Percentiles rank a stretch among this genome's conserved stretches.
Conservation (phyloP, 345 rosid genomes). For the Corchorus olitorius region DNA sequence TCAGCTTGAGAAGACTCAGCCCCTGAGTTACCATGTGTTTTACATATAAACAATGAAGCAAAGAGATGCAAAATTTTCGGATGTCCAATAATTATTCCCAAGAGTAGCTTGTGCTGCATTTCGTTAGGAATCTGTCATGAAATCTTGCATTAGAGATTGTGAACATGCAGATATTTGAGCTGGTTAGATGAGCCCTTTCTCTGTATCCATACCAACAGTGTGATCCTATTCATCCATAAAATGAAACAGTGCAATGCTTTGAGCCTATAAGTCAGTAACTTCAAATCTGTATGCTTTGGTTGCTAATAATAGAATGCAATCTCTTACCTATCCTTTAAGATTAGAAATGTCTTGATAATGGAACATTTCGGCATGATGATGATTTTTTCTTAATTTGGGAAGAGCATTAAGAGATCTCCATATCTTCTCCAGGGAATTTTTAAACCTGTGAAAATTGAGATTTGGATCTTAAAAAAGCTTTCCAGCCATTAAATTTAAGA, state of each 20-base stretch:
- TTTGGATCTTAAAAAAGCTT: neutral
- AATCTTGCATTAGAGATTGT: neutral
- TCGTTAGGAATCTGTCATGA: neutral
- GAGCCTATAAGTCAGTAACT: neutral
- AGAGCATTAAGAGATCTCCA: neutral
- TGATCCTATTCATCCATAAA: neutral
- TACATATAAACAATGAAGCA: neutral
- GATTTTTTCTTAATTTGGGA: too few relatives aligned
- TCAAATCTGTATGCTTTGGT: neutral
- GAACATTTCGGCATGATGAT: too few relatives aligned
- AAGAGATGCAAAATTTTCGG: neutral
- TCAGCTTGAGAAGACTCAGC: neutral
- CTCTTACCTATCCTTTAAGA: neutral
- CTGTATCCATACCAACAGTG: neutral
- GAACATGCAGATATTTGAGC: neutral
- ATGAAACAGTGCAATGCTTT: neutral
- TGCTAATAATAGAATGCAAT: neutral
- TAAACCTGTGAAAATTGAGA: neutral
- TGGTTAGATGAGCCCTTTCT: neutral
- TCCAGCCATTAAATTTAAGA: too few relatives aligned
- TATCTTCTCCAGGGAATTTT: neutral
- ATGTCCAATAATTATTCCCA: neutral
- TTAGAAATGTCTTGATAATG: too few relatives aligned
- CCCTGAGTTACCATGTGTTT: neutral
- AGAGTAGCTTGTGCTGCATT: neutral